phyloP scores from a whole-genome alignment of 306 rosid genomes.

The Lotus japonicus region DNA sequence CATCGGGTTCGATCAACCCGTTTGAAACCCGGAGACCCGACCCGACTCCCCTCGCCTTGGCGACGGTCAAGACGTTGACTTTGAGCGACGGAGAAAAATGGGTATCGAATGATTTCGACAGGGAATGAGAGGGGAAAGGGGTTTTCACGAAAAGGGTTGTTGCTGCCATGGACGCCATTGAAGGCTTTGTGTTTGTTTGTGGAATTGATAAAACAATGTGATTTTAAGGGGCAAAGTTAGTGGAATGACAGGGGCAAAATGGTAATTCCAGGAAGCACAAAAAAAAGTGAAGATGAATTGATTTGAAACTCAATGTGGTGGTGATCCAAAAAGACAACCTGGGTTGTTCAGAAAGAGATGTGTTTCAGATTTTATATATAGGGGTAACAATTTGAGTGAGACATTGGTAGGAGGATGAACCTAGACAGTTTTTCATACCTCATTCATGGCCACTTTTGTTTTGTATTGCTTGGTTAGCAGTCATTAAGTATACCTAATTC shows the following conservation, averaged over 20 bases:
- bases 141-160: constrained; percentile 39
- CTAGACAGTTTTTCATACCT: constrained; percentile 16
- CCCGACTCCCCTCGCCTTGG: constrained; percentile 6
- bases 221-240: constrained; percentile 13
- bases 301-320: neutral
- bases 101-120: constrained; percentile 29
- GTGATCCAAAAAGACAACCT: constrained; percentile 8
- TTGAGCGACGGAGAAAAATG: constrained; percentile 40
- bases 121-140: constrained; percentile 33
- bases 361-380: neutral
- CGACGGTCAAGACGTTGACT: constrained; percentile 11
- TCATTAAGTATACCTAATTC: neutral
- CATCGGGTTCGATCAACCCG: constrained; percentile 85
- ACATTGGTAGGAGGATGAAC: constrained; percentile 27
- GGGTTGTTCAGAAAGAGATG: neutral
- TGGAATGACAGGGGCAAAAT: constrained; percentile 29
- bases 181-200: neutral
- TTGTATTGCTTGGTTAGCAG: neutral
- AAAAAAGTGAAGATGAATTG: neutral
- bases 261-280: neutral
- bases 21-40: constrained; percentile 48
- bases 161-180: constrained; percentile 91
- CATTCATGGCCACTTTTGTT: neutral
- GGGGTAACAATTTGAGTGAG: neutral
- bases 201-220: neutral